Evolutionary conservation across 225 moss, liverwort and hornwort species (phyloP).

Genomic region (Neckera pumila): DNA sequence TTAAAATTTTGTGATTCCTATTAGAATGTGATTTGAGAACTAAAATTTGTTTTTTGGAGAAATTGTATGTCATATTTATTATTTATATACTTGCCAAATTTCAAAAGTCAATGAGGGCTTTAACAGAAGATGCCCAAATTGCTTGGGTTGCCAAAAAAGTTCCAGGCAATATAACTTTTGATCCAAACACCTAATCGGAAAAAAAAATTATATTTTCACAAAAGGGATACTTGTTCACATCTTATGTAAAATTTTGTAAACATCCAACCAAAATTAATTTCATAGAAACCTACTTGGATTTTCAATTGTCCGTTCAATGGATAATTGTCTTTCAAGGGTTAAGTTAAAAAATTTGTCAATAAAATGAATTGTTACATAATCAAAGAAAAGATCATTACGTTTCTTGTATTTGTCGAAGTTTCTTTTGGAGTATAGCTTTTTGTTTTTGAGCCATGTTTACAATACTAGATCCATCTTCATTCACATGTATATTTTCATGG

Average conservation of each 20-base stretch:
- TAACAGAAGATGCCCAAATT: neutral
- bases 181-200: fast-evolving
- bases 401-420: slow-evolving; percentile 52
- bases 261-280: neutral
- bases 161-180: fast-evolving
- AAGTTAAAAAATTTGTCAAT: too few relatives aligned
- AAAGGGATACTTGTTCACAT: too few relatives aligned
- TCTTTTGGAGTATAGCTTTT: slow-evolving; percentile 37
- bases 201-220: neutral
- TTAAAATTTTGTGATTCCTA: neutral
- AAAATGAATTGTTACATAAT: neutral
- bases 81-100: neutral
- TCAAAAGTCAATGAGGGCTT: neutral
- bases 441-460: slow-evolving; percentile 43
- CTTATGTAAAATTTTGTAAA: neutral
- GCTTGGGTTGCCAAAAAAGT: fast-evolving
- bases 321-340: too few relatives aligned
- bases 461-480: neutral
- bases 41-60: neutral
- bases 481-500: neutral
- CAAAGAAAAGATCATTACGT: neutral
- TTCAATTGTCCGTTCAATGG: too few relatives aligned
- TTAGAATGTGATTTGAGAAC: neutral
- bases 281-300: fast-evolving
- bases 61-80: neutral